Evolutionary conservation across 371 early-diverging fungal genomes (phyloP).

Genomic region (Smittium culicis): DNA sequence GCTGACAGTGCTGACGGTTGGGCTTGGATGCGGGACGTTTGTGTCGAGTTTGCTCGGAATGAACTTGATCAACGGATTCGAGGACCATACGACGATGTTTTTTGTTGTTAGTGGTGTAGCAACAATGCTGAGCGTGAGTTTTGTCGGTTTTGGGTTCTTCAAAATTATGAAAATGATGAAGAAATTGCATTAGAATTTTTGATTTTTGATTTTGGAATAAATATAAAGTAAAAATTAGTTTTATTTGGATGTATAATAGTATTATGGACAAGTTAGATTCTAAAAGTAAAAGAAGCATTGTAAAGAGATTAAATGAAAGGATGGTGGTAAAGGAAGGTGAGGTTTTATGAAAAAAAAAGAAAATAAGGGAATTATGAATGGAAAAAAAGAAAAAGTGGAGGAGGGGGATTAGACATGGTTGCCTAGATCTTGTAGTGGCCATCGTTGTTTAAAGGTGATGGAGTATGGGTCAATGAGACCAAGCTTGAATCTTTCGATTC

Average conservation of each 20-base stretch:
- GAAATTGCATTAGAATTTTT: conserved; percentile 21
- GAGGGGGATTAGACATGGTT: too few relatives aligned
- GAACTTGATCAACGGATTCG: conserved; percentile 66
- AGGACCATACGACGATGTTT: conserved; percentile 53
- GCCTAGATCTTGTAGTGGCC: conserved; percentile 29
- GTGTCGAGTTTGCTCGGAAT: conserved; percentile 66
- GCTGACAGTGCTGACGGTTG: conserved; percentile 62
- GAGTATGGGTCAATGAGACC: conserved; percentile 29
- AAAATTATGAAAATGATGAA: conserved; percentile 26
- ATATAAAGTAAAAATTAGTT: too few relatives aligned
- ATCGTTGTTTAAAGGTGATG: conserved; percentile 29
- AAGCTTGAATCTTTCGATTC: conserved; percentile 25
- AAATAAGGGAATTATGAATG: too few relatives aligned
- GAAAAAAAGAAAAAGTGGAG: too few relatives aligned
- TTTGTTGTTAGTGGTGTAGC: conserved; percentile 42
- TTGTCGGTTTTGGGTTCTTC: conserved; percentile 21
- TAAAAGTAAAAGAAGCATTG: too few relatives aligned
- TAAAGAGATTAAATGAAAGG: too few relatives aligned
- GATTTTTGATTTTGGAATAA: too few relatives aligned
- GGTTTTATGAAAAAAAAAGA: too few relatives aligned
- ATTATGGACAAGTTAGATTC: too few relatives aligned
- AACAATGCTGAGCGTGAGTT: conserved; percentile 16
- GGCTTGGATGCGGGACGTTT: conserved; percentile 56
- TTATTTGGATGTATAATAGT: too few relatives aligned
- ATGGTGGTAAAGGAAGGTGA: too few relatives aligned